A percentile compares a stretch with the other conserved stretches of the same genome.
Conservation (phyloP, 2,329 filamentous ascomycete genomes). For the Cadophora sp. region DNA sequence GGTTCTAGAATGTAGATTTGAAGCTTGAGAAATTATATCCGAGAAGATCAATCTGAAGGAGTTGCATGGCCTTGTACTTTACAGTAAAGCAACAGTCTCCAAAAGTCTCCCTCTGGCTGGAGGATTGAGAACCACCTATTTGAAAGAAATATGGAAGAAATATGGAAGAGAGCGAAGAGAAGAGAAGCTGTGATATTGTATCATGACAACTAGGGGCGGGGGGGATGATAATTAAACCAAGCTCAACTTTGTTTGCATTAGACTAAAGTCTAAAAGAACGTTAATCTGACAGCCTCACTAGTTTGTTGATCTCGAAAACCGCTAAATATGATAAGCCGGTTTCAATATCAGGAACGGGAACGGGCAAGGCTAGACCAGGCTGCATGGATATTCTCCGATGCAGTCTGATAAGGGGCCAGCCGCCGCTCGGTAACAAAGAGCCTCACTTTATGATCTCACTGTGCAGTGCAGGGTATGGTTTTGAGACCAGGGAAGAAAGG, state of each 20-base stretch:
- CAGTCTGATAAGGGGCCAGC: slow-evolving; percentile 2
- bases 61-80: too few species aligned
- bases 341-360: not conserved
- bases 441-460: slow-evolving; percentile 19
- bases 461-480: not conserved
- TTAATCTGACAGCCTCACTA: not conserved
- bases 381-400: slow-evolving; percentile 9
- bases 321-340: not conserved
- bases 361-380: not conserved
- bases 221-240: not conserved
- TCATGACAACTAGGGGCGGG: not conserved
- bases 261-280: not conserved
- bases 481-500: not conserved
- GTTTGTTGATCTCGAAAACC: not conserved
- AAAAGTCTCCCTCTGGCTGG: too few species aligned
- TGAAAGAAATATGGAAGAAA: too few species aligned
- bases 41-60: too few species aligned
- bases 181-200: too few species aligned
- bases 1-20: too few species aligned
- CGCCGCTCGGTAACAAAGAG: not conserved
- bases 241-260: not conserved
- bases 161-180: too few species aligned
- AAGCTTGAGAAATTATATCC: too few species aligned
- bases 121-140: too few species aligned
- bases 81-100: too few species aligned